phyloP scores from a whole-genome alignment of 768 basidiomycete species.

The Termitomyces titanicus region DNA sequence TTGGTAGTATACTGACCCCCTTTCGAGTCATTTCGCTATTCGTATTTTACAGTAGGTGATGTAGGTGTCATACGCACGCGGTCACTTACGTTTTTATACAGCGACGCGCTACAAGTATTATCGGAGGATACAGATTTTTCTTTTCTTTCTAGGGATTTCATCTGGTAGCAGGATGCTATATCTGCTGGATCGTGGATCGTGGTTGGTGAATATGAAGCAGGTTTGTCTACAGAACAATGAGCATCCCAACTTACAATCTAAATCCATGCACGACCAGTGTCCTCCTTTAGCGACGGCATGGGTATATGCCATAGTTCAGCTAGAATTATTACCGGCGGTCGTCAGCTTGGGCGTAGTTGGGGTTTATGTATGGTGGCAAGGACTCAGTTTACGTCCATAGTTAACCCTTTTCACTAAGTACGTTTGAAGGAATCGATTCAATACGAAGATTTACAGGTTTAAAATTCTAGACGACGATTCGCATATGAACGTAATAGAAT shows the following conservation, averaged over 20 bases:
- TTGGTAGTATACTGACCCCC: neutral
- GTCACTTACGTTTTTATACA: conserved; percentile 19
- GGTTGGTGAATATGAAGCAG: conserved; percentile 73
- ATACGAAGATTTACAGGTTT: neutral
- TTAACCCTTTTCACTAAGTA: neutral
- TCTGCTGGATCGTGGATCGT: conserved; percentile 64
- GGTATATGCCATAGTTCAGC: conserved; percentile 71
- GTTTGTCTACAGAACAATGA: conserved; percentile 28
- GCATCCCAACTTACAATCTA: neutral
- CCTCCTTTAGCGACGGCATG: conserved; percentile 78
- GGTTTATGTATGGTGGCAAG: conserved; percentile 60
- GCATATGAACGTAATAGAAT: neutral
- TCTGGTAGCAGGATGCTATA: conserved; percentile 69
- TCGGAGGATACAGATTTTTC: conserved; percentile 46
- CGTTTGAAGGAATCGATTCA: neutral
- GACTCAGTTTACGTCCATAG: conserved; percentile 41
- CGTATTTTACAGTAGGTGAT: conserved; percentile 67
- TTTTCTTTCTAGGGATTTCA: conserved; percentile 56
- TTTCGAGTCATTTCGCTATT: conserved; percentile 67
- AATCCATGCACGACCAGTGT: conserved; percentile 36
- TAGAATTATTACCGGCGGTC: conserved; percentile 61
- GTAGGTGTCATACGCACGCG: neutral
- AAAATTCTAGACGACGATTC: neutral
- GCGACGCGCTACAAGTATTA: conserved; percentile 64
- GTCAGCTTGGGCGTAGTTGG: conserved; percentile 51